A percentile compares a stretch with the other conserved stretches of the same genome.
phyloP scores from a whole-genome alignment of 2,329 filamentous ascomycete genomes.

The Sarocladium oryzae region DNA sequence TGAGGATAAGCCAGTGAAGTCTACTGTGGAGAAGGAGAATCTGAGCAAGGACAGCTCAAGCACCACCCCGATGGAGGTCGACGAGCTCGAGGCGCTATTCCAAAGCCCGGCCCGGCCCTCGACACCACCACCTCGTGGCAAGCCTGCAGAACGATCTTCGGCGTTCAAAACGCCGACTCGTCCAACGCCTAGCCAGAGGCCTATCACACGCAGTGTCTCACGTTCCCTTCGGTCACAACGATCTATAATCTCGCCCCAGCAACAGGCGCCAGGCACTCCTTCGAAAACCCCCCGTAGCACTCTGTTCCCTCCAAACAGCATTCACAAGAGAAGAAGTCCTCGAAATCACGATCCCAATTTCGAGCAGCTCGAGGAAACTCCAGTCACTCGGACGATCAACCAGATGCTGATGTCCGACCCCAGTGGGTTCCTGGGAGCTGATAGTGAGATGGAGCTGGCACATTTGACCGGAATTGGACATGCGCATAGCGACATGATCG shows the following conservation, averaged over 20 bases:
- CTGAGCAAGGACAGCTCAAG: constrained; percentile 24
- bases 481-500: constrained; percentile 29
- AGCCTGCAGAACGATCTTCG: constrained; percentile 30
- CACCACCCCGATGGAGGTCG: constrained; percentile 30
- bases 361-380: constrained; percentile 40
- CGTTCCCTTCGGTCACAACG: constrained; percentile 45
- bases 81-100: constrained; percentile 60
- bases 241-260: constrained; percentile 37
- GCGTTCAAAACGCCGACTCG: constrained; percentile 57
- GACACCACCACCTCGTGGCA: constrained; percentile 19
- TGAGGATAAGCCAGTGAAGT: constrained; percentile 25
- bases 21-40: constrained; percentile 38
- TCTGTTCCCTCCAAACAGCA: constrained; percentile 20
- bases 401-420: constrained; percentile 53
- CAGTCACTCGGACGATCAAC: constrained; percentile 56
- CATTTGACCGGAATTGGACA: constrained; percentile 30
- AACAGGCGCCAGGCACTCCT: constrained; percentile 41
- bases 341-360: constrained; percentile 28
- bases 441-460: constrained; percentile 39
- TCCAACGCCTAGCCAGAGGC: constrained; percentile 55
- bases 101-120: constrained; percentile 38
- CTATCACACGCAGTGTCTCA: constrained; percentile 54
- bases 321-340: constrained; percentile 37
- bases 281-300: constrained; percentile 33
- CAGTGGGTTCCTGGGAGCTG: constrained; percentile 35